These are phyloP conservation scores for Drechslerella coelobrocha DNA, from an alignment of 2,329 filamentous ascomycete genomes.

Conservation along the genomic window DNA sequence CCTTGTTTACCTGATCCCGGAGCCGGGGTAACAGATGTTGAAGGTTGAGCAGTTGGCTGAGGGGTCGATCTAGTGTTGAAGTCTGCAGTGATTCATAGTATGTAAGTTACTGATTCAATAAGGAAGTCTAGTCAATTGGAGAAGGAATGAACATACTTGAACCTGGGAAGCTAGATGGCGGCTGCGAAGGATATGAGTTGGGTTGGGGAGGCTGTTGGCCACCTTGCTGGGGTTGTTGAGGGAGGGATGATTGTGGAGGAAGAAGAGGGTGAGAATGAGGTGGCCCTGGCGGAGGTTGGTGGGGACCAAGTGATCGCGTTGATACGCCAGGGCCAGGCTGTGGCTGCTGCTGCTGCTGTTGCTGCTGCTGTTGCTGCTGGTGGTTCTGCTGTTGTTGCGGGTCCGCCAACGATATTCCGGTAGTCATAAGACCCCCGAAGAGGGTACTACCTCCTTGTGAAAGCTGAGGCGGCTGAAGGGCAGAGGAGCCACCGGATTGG, in stretches of 20 bases:
- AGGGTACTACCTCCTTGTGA: constrained; percentile 87
- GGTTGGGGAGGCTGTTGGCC: constrained; percentile 68
- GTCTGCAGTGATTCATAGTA: constrained; percentile 11
- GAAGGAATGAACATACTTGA: not conserved
- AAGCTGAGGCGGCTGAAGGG: constrained; percentile 80
- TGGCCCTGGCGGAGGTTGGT: constrained; percentile 59
- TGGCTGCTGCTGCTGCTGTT: constrained; percentile 68
- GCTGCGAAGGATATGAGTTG: constrained; percentile 75
- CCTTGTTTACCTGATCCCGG: constrained; percentile 82
- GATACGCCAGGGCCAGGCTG: constrained; percentile 67
- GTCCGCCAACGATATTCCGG: constrained; percentile 81
- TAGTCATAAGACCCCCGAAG: constrained; percentile 95
- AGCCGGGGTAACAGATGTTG: constrained; percentile 81
- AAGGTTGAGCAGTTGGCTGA: constrained; percentile 61
- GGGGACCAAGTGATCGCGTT: constrained; percentile 68
- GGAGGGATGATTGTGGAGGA: constrained; percentile 56
- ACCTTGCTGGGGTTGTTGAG: constrained; percentile 62
- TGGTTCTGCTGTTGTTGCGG: constrained; percentile 70
- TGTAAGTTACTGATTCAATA: constrained; percentile 18
- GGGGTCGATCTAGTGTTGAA: constrained; percentile 24
- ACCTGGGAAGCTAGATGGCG: constrained; percentile 66
- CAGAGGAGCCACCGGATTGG: constrained; percentile 79
- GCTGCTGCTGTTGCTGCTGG: constrained; percentile 66
- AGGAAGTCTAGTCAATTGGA: constrained; percentile 60
- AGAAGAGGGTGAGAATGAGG: not conserved